These are phyloP conservation scores for Bryoerythrophyllum caledonicum DNA, from an alignment of 225 moss, liverwort and hornwort genomes.

Conservation along the genomic window DNA sequence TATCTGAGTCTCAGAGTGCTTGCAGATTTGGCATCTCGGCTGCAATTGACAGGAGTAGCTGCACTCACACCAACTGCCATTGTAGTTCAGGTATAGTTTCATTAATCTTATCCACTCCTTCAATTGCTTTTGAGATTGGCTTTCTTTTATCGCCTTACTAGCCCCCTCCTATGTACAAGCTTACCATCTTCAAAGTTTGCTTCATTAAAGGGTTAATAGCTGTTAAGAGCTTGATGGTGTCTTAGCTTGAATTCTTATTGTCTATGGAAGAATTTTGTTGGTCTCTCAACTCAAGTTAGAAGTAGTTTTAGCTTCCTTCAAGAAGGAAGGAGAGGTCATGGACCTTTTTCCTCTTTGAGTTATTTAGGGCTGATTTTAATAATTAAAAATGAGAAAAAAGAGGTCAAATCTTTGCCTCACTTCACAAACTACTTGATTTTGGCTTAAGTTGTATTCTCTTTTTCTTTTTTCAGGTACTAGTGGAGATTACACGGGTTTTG, in stretches of 20 bases:
- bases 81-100: slow-evolving; percentile 45
- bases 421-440: neutral
- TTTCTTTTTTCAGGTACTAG: slow-evolving; percentile 37
- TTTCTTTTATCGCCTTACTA: neutral
- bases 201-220: too few species aligned
- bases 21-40: slow-evolving; percentile 44
- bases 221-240: too few species aligned
- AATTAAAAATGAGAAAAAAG: too few species aligned
- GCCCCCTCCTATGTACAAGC: neutral
- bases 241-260: too few species aligned
- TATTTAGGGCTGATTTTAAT: too few species aligned
- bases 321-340: too few species aligned
- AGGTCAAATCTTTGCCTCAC: too few species aligned
- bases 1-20: slow-evolving; percentile 27
- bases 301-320: too few species aligned
- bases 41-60: slow-evolving; percentile 36
- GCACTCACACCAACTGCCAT: slow-evolving; percentile 47
- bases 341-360: too few species aligned
- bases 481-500: slow-evolving; percentile 35
- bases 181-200: too few species aligned
- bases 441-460: neutral
- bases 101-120: neutral
- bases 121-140: neutral
- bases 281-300: too few species aligned
- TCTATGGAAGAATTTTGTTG: too few species aligned